Evolutionary conservation across 306 rosid species (phyloP), one percentile per base, ranked within the genome.

Genomic region (Luffa acutangula): DNA sequence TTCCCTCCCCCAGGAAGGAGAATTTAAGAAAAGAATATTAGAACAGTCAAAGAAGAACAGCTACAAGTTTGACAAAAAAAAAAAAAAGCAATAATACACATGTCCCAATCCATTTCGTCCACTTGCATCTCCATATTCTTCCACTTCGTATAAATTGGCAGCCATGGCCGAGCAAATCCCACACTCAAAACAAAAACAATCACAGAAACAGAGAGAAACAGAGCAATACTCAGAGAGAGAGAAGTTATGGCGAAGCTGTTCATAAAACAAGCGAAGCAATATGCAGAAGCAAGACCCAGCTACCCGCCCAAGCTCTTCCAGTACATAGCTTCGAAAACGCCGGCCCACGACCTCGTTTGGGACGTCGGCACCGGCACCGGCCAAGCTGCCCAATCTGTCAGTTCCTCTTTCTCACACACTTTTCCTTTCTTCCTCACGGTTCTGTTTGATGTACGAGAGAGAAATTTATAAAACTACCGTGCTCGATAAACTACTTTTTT

Each of bases 341-440:
- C 89, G 5, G 57, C 63, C 25, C 91, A 86, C 83, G 52, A 88
- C 21, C 89, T 91, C 42, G 97, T 81, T 4, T 92, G 98, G 98
- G 98, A 94, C 52, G 96, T 77, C 51, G 97, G 92, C 81, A 91
- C 97, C 20, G 97, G 98, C 56, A 92, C 81, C 33, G 97, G 97
- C 80, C 98, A 94, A 80, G 98, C 97, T 37, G 95, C 93, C 33
- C 85, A 74, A 80, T 84, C 91, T 8, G 97, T 94, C 17, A 39
- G 80, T 80, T 48, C 15, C 49, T 63, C 39, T 25, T 25, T 25
- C 59, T 54, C 0, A 0, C 0, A 51, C 6, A 14, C 37, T 0
- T 53, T 53, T 52, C 18, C 2, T 52, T 52, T 52, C 57, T 25
- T 25, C 31, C 31, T n/a, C n/a, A n/a, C n/a, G n/a, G n/a, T n/a